These are phyloP conservation scores for Capronia americana DNA, from an alignment of 2,329 filamentous ascomycete genomes.

Conservation along the genomic window DNA sequence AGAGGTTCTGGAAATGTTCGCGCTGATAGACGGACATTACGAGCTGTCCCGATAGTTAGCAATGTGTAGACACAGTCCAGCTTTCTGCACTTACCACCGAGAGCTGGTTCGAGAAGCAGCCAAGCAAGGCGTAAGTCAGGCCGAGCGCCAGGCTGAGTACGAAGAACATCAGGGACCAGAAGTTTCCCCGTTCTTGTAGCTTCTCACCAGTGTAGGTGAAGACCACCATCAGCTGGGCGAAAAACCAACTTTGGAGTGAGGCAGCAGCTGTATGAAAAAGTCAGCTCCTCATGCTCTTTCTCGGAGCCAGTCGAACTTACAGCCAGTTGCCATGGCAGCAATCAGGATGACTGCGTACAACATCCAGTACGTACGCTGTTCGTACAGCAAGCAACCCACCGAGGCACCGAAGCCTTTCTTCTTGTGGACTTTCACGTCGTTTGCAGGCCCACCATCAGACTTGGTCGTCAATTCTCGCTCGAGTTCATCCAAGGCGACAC, in stretches of 20 bases:
- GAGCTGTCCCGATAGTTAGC: constrained; percentile 40
- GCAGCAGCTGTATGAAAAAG: constrained; percentile 55
- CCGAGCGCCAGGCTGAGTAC: constrained; percentile 58
- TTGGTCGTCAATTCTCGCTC: constrained; percentile 20
- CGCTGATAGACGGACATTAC: constrained; percentile 49
- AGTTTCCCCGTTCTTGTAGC: constrained; percentile 53
- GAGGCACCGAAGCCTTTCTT: constrained; percentile 37
- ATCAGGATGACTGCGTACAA: constrained; percentile 42
- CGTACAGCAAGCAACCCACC: constrained; percentile 45
- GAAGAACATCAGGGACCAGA: constrained; percentile 64
- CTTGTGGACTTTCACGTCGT: constrained; percentile 25
- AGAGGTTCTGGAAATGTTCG: constrained; percentile 55
- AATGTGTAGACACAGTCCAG: constrained; percentile 36
- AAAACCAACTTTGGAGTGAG: constrained; percentile 52
- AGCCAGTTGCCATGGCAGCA: constrained; percentile 43
- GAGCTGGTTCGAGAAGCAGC: constrained; percentile 54
- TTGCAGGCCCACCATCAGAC: constrained; percentile 18
- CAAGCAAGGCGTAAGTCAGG: constrained; percentile 54
- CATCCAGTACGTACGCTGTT: constrained; percentile 44
- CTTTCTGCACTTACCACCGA: constrained; percentile 39
- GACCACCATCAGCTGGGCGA: constrained; percentile 56
- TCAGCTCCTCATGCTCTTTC: constrained; percentile 27
- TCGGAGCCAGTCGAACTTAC: constrained; percentile 37
- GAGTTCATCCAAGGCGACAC: constrained; percentile 22
- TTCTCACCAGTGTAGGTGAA: constrained; percentile 52